Conservation (phyloP, 2,329 filamentous ascomycete species). For the Colletotrichum theobromicola region DNA sequence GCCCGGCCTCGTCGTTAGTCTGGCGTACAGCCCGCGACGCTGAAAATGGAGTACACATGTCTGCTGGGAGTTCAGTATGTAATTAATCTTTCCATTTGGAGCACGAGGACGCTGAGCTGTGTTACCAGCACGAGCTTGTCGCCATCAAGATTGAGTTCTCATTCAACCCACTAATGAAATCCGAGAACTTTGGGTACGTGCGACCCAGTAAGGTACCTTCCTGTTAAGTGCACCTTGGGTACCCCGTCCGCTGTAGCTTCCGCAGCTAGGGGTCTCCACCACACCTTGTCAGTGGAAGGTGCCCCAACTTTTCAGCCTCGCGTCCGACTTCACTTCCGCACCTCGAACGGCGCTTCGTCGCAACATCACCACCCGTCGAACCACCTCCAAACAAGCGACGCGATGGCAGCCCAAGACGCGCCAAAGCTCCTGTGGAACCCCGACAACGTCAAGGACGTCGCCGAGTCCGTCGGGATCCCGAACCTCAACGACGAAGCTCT, state of each 20-base stretch:
- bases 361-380: neutral
- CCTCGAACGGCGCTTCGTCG: neutral
- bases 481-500: constrained; percentile 84
- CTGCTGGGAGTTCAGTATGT: too few species aligned
- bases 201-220: neutral
- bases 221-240: neutral
- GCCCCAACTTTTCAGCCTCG: constrained; percentile 1
- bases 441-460: constrained; percentile 94
- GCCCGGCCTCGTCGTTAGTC: too few species aligned
- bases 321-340: neutral
- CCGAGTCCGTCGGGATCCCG: constrained; percentile 90
- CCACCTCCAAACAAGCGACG: neutral
- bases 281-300: neutral
- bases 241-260: neutral
- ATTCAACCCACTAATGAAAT: neutral
- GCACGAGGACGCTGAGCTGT: neutral
- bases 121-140: neutral
- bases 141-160: neutral
- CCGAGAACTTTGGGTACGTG: neutral
- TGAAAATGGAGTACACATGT: too few species aligned
- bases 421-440: constrained; percentile 83
- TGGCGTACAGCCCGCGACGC: too few species aligned
- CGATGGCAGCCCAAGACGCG: constrained; percentile 16
- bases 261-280: neutral
- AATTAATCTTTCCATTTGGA: accelerated